Conservation (phyloP, 2,329 filamentous ascomycete genomes). For the Diaporthe batatas region DNA sequence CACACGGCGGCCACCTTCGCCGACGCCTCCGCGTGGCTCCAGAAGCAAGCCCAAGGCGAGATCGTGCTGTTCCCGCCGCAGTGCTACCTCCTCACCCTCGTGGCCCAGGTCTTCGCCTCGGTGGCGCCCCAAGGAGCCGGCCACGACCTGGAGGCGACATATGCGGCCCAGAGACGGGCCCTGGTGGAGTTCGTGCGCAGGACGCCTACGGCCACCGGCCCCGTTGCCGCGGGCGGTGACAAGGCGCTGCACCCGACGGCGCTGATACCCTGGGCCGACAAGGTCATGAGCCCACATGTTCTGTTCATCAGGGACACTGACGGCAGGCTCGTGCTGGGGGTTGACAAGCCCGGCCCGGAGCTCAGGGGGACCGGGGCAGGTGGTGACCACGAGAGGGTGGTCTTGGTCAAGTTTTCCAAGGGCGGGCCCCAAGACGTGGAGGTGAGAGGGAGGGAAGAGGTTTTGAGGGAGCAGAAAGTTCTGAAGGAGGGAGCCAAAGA, state of each 20-base stretch:
- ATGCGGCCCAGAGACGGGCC: slow-evolving; percentile 61
- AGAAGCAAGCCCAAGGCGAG: slow-evolving; percentile 70
- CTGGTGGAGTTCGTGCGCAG: slow-evolving; percentile 67
- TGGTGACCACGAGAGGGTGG: slow-evolving; percentile 71
- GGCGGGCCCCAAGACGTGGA: slow-evolving; percentile 67
- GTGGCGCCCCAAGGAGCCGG: slow-evolving; percentile 47
- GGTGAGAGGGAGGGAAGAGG: slow-evolving; percentile 63
- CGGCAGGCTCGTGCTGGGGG: slow-evolving; percentile 63
- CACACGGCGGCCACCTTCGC: slow-evolving; percentile 83
- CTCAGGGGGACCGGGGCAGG: slow-evolving; percentile 60
- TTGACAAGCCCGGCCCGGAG: slow-evolving; percentile 72
- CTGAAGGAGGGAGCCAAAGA: slow-evolving; percentile 49
- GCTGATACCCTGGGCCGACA: slow-evolving; percentile 68
- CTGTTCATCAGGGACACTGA: slow-evolving; percentile 61
- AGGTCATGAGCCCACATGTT: slow-evolving; percentile 70
- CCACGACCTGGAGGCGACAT: slow-evolving; percentile 50
- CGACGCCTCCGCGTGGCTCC: slow-evolving; percentile 77
- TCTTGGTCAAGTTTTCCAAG: slow-evolving; percentile 67
- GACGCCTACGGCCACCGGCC: slow-evolving; percentile 51
- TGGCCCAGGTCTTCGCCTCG: slow-evolving; percentile 66
- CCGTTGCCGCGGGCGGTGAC: slow-evolving; percentile 50
- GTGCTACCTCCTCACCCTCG: slow-evolving; percentile 76
- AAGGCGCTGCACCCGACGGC: slow-evolving; percentile 55
- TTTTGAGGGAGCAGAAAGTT: slow-evolving; percentile 61
- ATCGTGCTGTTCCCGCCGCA: slow-evolving; percentile 94